phyloP scores from a whole-genome alignment of 2,329 filamentous ascomycete genomes.

The Neurospora crassa region DNA sequence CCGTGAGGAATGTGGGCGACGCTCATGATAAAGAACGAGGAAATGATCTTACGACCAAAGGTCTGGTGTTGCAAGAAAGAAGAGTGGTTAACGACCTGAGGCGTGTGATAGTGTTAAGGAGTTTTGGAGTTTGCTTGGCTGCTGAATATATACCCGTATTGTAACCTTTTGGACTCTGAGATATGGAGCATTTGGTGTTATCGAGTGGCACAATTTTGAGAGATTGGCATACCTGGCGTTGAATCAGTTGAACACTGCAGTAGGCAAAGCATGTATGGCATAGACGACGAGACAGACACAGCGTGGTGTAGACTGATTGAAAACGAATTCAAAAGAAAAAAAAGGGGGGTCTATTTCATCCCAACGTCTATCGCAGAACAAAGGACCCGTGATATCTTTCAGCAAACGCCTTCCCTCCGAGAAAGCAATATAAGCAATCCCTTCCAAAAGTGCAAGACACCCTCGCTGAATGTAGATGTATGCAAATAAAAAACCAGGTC shows the following conservation, averaged over 20 bases:
- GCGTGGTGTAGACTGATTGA: neutral
- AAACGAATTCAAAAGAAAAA: neutral
- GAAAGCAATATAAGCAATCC: neutral
- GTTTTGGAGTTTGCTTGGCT: neutral
- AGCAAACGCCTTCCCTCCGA: neutral
- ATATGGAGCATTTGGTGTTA: neutral
- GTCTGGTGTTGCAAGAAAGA: neutral
- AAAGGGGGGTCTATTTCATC: slow-evolving; percentile 10
- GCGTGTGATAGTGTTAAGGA: neutral
- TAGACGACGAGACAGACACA: neutral
- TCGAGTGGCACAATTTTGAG: neutral
- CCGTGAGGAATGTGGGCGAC: neutral
- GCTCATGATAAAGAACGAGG: neutral
- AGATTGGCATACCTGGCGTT: neutral
- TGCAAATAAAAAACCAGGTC: neutral
- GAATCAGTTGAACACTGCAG: neutral
- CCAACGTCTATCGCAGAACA: slow-evolving; percentile 1
- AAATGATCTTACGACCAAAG: neutral
- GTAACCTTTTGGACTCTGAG: neutral
- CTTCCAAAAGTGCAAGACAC: neutral
- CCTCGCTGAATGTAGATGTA: neutral
- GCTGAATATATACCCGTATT: neutral
- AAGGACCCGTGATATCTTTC: neutral
- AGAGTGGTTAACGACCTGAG: neutral
- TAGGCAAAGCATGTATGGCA: neutral